Evolutionary conservation across 371 early-diverging fungal genomes (phyloP), one percentile per base, ranked within the genome.

Genomic region (Paramicrosporidium saccamoebae): DNA sequence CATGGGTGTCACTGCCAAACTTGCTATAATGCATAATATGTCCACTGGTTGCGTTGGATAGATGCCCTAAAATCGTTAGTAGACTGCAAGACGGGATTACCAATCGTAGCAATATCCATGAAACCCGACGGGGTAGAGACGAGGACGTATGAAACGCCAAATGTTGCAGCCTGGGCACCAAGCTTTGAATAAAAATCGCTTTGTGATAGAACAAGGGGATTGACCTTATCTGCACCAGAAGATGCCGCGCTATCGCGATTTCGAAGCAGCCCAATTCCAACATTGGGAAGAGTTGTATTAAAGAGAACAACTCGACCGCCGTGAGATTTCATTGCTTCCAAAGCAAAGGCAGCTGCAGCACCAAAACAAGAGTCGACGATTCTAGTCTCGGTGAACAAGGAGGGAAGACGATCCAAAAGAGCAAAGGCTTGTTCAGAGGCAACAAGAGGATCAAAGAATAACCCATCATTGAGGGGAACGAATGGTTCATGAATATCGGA

Each of bases 401-500:
- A 35, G 4, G 77, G 79, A 18, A 92, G 46, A 7, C 46, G 46
- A 14, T 67, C 68, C 25, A 92, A 40, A n/a, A 92, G 42, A 10
- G 46, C 37, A 31, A 66, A 68, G 26, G 86, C 75, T 4, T 64
- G 37, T 27, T 41, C 48, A 46, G 36, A 37, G 9, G 75, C 66
- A 29, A 60, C 60, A 3, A 32, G 35, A 2, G 82, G 77, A 31
- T 74, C 66, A 2, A 81, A 86, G 16, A 79, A 46, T 41, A 67
- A 52, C 23, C 75, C 90, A 5, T 64, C 63, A 25, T 58, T 52
- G 5, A 86, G 38, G 1, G 94, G 94, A 7, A 81, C 65, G 55
- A 90, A 92, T 11, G 77, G 46, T 32, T 90, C 88, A 16, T 60
- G 36, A 10, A 79, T 40, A 40, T 92, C 94, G 0, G 78, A 52